Conservation (phyloP, 331 rosid species). For the Malus hybrid region DNA sequence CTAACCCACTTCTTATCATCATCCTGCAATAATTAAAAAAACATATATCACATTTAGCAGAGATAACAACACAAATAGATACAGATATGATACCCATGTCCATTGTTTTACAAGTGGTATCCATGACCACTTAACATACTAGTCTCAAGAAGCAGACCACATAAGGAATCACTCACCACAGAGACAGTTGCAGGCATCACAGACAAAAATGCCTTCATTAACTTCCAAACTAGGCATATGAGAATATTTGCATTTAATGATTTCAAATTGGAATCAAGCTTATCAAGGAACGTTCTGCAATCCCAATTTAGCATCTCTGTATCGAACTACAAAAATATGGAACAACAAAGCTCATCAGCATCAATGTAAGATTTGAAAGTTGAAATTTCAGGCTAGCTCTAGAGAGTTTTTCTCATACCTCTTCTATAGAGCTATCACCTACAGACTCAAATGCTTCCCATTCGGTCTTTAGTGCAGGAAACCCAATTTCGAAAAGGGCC, state of each 20-base stretch:
- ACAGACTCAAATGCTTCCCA: constrained; percentile 50
- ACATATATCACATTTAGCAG: neutral
- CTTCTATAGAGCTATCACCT: constrained; percentile 36
- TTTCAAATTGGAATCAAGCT: constrained; percentile 35
- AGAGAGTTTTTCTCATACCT: constrained; percentile 34
- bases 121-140: neutral
- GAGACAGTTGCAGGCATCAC: constrained; percentile 36
- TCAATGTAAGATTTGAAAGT: neutral
- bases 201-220: constrained; percentile 38
- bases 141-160: neutral
- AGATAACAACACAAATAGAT: constrained; percentile 1
- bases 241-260: constrained; percentile 45
- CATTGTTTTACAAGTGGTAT: neutral
- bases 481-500: constrained; percentile 39
- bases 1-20: constrained; percentile 50
- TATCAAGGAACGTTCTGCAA: constrained; percentile 48
- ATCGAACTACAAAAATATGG: constrained; percentile 43
- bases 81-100: neutral
- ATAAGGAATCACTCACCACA: constrained; percentile 39
- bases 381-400: neutral
- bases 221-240: constrained; percentile 75
- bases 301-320: constrained; percentile 59
- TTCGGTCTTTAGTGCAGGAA: constrained; percentile 64
- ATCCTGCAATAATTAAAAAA: constrained; percentile 49
- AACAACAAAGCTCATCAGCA: constrained; percentile 1